Evolutionary conservation across 345 rosid genomes (phyloP).

Genomic region (Dovyalis caffra): DNA sequence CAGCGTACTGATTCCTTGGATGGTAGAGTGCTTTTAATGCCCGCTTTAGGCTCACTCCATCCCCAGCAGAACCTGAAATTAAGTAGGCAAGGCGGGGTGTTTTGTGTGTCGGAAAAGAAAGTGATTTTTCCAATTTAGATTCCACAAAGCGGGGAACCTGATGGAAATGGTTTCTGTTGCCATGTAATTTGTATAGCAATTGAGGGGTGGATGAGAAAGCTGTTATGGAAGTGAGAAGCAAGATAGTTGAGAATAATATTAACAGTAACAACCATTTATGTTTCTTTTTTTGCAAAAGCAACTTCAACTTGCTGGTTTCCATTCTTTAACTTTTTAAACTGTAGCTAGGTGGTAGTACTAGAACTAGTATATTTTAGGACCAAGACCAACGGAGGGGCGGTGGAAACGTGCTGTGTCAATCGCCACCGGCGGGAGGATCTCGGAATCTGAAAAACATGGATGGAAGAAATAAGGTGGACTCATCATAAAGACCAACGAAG

Average conservation of each 20-base stretch:
- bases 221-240: constrained; percentile 32
- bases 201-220: constrained; percentile 30
- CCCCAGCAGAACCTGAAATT: constrained; percentile 79
- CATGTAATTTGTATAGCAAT: constrained; percentile 9
- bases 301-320: constrained; percentile 10
- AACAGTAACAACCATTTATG: constrained; percentile 48
- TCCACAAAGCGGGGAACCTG: constrained; percentile 47
- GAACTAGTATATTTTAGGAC: background rate
- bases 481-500: no score
- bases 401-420: no score
- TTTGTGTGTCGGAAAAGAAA: constrained; percentile 22
- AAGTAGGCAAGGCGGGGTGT: constrained; percentile 68
- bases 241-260: constrained; percentile 39
- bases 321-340: background rate
- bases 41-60: constrained; percentile 70
- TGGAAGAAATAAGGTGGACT: no score
- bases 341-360: background rate
- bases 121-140: constrained; percentile 33
- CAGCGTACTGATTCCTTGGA: constrained; percentile 76
- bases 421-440: no score
- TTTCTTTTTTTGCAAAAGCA: constrained; percentile 31
- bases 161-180: background rate
- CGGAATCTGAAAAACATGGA: no score
- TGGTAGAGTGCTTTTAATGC: constrained; percentile 75
- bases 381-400: background rate